Evolutionary conservation across 2,329 filamentous ascomycete genomes (phyloP).

Genomic region (Furcasterigmium furcatum): DNA sequence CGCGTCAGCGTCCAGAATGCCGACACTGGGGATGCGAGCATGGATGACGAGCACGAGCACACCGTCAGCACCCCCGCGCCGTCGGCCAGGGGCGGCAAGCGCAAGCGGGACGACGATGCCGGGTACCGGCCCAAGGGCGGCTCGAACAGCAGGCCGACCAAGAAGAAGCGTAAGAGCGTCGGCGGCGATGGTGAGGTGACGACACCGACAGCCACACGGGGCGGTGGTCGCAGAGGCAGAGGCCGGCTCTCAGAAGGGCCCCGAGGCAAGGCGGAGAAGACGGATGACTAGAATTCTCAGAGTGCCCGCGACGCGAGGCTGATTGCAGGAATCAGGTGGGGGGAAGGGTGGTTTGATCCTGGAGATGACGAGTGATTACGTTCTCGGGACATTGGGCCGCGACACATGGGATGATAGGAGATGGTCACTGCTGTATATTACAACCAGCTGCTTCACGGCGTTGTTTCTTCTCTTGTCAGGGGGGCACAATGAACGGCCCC

Average conservation of each 20-base stretch:
- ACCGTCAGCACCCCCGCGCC: conserved; percentile 20
- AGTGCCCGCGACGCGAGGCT: too few species aligned
- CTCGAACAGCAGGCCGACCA: conserved; percentile 42
- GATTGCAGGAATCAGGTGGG: too few species aligned
- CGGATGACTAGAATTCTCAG: background rate
- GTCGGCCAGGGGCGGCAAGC: conserved; percentile 32
- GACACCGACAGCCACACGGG: background rate
- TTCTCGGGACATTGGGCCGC: too few species aligned
- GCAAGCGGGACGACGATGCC: conserved; percentile 57
- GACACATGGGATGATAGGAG: too few species aligned
- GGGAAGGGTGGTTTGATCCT: too few species aligned
- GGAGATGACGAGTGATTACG: too few species aligned
- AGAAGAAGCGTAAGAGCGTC: conserved; percentile 59
- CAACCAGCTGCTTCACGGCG: too few species aligned
- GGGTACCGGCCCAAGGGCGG: conserved; percentile 59
- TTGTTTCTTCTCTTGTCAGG: too few species aligned
- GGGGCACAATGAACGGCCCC: too few species aligned
- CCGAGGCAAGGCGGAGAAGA: background rate
- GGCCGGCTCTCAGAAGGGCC: background rate
- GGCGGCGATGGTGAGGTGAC: conserved; percentile 19
- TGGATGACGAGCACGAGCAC: conserved; percentile 36
- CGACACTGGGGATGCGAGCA: conserved; percentile 22
- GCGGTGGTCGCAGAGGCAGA: background rate
- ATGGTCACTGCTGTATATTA: too few species aligned
- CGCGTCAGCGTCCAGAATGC: conserved; percentile 17